phyloP scores from a whole-genome alignment of 768 basidiomycete genomes.

The Fomitopsis pulvina region DNA sequence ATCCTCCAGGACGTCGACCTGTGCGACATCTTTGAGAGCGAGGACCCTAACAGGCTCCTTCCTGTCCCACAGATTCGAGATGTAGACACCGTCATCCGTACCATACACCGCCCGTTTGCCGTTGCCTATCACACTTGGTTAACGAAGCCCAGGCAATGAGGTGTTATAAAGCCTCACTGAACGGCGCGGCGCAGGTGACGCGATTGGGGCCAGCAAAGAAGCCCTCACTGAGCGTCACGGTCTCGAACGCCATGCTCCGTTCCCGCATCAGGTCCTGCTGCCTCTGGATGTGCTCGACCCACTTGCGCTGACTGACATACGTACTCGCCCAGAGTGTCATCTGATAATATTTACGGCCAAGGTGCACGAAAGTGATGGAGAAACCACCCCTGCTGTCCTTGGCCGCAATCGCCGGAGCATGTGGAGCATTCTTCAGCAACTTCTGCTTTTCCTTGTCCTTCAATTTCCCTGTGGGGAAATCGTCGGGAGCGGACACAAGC shows the following conservation, averaged over 20 bases:
- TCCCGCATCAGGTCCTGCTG: slow-evolving; percentile 85
- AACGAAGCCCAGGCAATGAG: background rate
- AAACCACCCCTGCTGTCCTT: slow-evolving; percentile 76
- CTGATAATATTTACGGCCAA: slow-evolving; percentile 89
- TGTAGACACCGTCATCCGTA: slow-evolving; percentile 95
- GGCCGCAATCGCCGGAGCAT: slow-evolving; percentile 44
- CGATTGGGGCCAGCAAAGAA: slow-evolving; percentile 83
- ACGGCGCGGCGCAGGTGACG: slow-evolving; percentile 87
- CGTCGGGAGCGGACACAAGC: slow-evolving; percentile 73
- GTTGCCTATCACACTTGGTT: slow-evolving; percentile 35
- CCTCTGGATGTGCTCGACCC: slow-evolving; percentile 87
- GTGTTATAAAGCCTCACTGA: slow-evolving; percentile 38
- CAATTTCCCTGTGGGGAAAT: slow-evolving; percentile 31
- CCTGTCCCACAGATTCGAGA: slow-evolving; percentile 77
- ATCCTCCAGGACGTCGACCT: slow-evolving; percentile 95
- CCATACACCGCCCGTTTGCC: slow-evolving; percentile 89
- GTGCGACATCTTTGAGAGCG: slow-evolving; percentile 80
- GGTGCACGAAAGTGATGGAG: slow-evolving; percentile 88
- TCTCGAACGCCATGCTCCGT: slow-evolving; percentile 82
- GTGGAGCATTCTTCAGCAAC: slow-evolving; percentile 32
- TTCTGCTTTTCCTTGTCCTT: slow-evolving; percentile 19
- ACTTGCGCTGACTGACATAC: slow-evolving; percentile 80
- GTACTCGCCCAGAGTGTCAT: slow-evolving; percentile 90
- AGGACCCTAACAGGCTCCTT: slow-evolving; percentile 88
- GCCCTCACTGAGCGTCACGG: slow-evolving; percentile 75